phyloP scores from a whole-genome alignment of 257 asterid species.

The Handroanthus guayacan region DNA sequence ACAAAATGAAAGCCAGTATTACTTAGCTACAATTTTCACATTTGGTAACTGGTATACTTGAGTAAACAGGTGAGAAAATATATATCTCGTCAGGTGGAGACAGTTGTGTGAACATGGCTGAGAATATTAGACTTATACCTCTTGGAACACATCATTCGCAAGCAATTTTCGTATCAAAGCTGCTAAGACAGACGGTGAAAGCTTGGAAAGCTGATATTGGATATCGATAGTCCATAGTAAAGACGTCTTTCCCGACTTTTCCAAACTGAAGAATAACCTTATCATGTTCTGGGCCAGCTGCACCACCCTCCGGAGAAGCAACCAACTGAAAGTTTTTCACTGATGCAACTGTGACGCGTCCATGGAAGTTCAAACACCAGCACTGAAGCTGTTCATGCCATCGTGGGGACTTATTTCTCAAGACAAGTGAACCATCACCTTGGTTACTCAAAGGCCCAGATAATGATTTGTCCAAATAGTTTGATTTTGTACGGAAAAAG shows the following conservation, averaged over 20 bases:
- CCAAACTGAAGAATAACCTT: conserved; percentile 92
- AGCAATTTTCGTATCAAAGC: conserved; percentile 91
- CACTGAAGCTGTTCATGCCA: conserved; percentile 98
- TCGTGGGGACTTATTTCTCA: conserved; percentile 86
- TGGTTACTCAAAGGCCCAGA: conserved; percentile 49
- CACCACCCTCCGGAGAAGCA: conserved; percentile 73
- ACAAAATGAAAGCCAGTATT: too few relatives aligned
- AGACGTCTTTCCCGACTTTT: conserved; percentile 90
- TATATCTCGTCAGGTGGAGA: neutral
- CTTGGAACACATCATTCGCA: conserved; percentile 60
- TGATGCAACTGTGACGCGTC: conserved; percentile 92
- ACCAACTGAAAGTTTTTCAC: conserved; percentile 95
- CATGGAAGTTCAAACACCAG: conserved; percentile 96
- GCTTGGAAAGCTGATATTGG: conserved; percentile 95
- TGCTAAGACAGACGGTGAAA: conserved; percentile 74
- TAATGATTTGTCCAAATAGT: conserved; percentile 44
- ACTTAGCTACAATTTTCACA: too few relatives aligned
- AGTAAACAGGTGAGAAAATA: neutral
- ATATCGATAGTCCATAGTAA: conserved; percentile 85
- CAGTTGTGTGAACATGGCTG: neutral
- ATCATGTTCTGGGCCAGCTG: conserved; percentile 73
- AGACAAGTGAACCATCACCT: conserved; percentile 55
- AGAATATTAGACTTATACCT: conserved; percentile 36
- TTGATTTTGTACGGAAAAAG: conserved; percentile 59
- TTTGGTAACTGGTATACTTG: neutral